These are phyloP conservation scores for Marchantia polymorpha DNA, from an alignment of 225 moss, liverwort and hornwort species.

Conservation along the genomic window DNA sequence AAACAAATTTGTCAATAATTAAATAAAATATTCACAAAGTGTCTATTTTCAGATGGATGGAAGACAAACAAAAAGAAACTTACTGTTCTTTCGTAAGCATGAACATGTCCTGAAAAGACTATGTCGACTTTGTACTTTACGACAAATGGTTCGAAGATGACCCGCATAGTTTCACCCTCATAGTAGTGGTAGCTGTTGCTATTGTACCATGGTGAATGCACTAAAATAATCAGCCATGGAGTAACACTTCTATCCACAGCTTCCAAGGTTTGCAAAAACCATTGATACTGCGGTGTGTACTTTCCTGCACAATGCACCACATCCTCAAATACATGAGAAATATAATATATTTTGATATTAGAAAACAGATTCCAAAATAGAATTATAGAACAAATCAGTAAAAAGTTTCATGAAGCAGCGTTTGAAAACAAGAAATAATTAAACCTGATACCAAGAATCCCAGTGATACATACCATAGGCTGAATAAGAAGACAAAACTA, in stretches of 20 bases:
- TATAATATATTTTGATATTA: too few relatives aligned
- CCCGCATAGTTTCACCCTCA: constrained; percentile 54
- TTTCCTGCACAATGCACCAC: constrained; percentile 37
- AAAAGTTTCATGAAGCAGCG: too few relatives aligned
- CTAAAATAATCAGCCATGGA: constrained; percentile 55
- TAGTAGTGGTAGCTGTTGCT: constrained; percentile 42
- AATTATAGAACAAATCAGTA: too few relatives aligned
- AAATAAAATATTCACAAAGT: not conserved
- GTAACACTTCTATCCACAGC: constrained; percentile 42
- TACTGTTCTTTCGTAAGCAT: constrained; percentile 47
- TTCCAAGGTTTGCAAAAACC: constrained; percentile 26
- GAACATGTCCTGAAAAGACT: constrained; percentile 48
- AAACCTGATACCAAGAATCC: too few relatives aligned
- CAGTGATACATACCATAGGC: constrained; percentile 53
- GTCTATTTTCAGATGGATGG: not conserved
- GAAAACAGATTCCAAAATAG: too few relatives aligned
- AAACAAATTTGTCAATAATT: not conserved
- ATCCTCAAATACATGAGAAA: too few relatives aligned
- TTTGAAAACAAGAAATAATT: too few relatives aligned
- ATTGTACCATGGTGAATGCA: constrained; percentile 61
- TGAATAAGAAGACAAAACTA: constrained; percentile 55
- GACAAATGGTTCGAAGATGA: constrained; percentile 32
- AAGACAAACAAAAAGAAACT: constrained; percentile 21
- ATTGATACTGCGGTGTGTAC: constrained; percentile 44
- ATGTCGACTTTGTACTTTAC: constrained; percentile 39